These are phyloP conservation scores for Raphanus raphanistrum DNA, from an alignment of 345 rosid genomes.

Conservation along the genomic window DNA sequence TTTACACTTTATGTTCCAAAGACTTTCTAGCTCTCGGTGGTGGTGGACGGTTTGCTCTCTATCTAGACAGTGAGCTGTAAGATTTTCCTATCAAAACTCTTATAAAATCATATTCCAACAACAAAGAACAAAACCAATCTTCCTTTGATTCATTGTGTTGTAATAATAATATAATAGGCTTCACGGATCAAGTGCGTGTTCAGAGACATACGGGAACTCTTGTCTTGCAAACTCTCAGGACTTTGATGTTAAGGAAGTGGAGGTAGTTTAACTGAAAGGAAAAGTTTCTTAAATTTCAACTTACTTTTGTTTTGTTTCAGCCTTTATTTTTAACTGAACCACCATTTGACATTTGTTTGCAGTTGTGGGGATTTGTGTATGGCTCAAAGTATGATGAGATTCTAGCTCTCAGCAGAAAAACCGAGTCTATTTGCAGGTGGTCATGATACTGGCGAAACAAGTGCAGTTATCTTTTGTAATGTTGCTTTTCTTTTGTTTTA, in stretches of 20 bases:
- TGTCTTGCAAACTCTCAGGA: slow-evolving; percentile 79
- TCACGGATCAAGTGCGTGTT: slow-evolving; percentile 86
- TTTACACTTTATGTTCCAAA: slow-evolving; percentile 79
- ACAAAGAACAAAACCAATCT: neutral
- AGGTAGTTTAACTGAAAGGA: slow-evolving; percentile 29
- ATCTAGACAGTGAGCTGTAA: slow-evolving; percentile 87
- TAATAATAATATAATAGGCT: slow-evolving; percentile 43
- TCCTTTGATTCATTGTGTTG: neutral
- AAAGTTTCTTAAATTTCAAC: neutral
- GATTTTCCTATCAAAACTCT: slow-evolving; percentile 31
- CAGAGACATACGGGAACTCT: slow-evolving; percentile 91
- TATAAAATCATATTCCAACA: neutral
- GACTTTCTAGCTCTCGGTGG: slow-evolving; percentile 90
- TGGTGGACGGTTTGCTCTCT: slow-evolving; percentile 91
- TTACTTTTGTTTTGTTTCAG: neutral
- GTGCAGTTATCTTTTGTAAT: neutral
- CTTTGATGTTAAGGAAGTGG: slow-evolving; percentile 87
- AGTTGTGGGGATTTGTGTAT: slow-evolving; percentile 94
- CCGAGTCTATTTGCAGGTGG: slow-evolving; percentile 77
- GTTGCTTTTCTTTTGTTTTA: slow-evolving; percentile 3
- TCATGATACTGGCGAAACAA: slow-evolving; percentile 29
- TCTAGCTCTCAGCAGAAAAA: slow-evolving; percentile 63
- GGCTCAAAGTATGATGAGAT: slow-evolving; percentile 85
- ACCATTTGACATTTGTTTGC: slow-evolving; percentile 16
- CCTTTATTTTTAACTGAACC: neutral